Evolutionary conservation across 495 filamentous ascomycete genomes (phyloP).

Genomic region (Glarea lozoyensis): DNA sequence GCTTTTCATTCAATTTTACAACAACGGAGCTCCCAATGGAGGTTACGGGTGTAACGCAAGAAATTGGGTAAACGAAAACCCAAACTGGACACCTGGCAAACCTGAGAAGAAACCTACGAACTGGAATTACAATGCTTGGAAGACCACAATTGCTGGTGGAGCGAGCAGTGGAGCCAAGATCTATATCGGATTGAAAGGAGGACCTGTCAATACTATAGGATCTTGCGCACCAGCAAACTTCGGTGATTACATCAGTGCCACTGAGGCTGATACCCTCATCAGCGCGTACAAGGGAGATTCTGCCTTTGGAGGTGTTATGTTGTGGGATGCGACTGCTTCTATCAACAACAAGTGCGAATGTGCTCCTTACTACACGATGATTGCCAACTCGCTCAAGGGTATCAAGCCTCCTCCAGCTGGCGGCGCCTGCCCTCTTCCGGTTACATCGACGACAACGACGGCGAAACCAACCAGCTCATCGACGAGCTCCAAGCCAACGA

Average conservation of each 20-base stretch:
- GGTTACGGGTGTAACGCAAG: slow-evolving; percentile 53
- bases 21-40: slow-evolving; percentile 25
- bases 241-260: slow-evolving; percentile 34
- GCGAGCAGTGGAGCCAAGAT: slow-evolving; percentile 30
- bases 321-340: slow-evolving; percentile 56
- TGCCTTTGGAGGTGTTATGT: slow-evolving; percentile 61
- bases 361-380: slow-evolving; percentile 21
- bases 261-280: slow-evolving; percentile 41
- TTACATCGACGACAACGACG: slow-evolving; percentile 12
- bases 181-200: slow-evolving; percentile 29
- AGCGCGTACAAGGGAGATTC: slow-evolving; percentile 35
- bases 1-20: slow-evolving; percentile 57
- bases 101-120: slow-evolving; percentile 9
- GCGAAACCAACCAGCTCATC: slow-evolving; percentile 19
- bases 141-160: slow-evolving; percentile 18
- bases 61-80: slow-evolving; percentile 27
- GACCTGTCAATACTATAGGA: slow-evolving; percentile 21
- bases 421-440: slow-evolving; percentile 13
- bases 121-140: slow-evolving; percentile 29
- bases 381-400: slow-evolving; percentile 33
- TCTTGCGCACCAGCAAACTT: slow-evolving; percentile 6
- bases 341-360: slow-evolving; percentile 1
- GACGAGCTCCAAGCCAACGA: slow-evolving; percentile 14
- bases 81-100: slow-evolving; percentile 28
- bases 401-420: slow-evolving; percentile 26